Conservation (phyloP, 1,139 yeast species). For the Hyphopichia burtonii region DNA sequence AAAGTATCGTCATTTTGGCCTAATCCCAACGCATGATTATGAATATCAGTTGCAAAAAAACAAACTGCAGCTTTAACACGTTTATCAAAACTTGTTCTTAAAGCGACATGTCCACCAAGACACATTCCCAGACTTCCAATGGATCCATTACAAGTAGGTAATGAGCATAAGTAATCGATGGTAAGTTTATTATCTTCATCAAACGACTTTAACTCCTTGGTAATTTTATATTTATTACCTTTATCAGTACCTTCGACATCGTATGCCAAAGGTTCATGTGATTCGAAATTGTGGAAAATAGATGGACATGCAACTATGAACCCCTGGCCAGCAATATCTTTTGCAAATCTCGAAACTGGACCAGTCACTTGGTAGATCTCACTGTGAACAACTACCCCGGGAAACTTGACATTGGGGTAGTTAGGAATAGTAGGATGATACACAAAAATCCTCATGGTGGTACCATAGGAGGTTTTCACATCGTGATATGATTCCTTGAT, state of each 20-base stretch:
- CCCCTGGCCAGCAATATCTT: conserved; percentile 78
- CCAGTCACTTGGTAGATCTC: conserved; percentile 83
- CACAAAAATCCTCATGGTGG: conserved; percentile 64
- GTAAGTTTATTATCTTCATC: conserved; percentile 72
- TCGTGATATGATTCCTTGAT: conserved; percentile 67
- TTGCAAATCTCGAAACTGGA: conserved; percentile 76
- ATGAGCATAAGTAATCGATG: conserved; percentile 56
- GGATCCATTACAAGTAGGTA: conserved; percentile 68
- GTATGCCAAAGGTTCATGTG: conserved; percentile 64
- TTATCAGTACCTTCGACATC: conserved; percentile 74
- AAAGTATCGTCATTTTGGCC: conserved; percentile 66
- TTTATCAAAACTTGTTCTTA: conserved; percentile 66
- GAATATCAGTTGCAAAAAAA: conserved; percentile 82
- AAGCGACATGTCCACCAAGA: conserved; percentile 82
- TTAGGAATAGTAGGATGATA: conserved; percentile 70
- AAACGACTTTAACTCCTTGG: conserved; percentile 67
- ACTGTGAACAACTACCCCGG: conserved; percentile 76
- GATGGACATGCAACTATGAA: conserved; percentile 78
- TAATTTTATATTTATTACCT: conserved; percentile 67
- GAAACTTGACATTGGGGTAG: conserved; percentile 74
- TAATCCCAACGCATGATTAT: conserved; percentile 60
- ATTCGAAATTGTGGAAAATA: conserved; percentile 71
- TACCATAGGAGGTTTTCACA: conserved; percentile 63
- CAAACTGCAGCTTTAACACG: conserved; percentile 69
- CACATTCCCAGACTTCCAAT: conserved; percentile 89